Percentiles rank a stretch among this genome's conserved stretches.
Conservation (phyloP, 495 filamentous ascomycete species). For the Penicillium alfredii region DNA sequence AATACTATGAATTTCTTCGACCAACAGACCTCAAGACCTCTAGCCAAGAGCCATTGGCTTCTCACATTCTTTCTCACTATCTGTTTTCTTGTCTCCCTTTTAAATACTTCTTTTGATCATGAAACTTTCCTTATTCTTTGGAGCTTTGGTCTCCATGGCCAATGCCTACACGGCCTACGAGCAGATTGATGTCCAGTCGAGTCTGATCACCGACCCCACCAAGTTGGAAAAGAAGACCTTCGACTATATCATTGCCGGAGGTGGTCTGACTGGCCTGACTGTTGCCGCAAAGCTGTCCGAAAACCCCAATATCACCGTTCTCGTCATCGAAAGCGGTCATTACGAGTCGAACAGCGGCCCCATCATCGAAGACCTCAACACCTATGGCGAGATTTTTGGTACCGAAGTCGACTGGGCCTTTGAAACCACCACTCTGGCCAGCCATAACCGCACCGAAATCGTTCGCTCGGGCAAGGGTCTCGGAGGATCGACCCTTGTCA, state of each 20-base stretch:
- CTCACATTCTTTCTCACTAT: no score
- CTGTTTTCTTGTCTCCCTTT: no score
- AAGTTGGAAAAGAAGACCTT: no score
- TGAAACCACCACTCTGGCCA: constrained; percentile 10
- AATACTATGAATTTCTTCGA: no score
- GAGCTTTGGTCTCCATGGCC: no score
- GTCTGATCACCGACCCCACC: no score
- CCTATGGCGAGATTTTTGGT: constrained; percentile 31
- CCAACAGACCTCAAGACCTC: no score
- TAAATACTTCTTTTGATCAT: no score
- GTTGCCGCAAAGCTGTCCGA: constrained; percentile 40
- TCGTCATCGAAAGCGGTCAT: constrained; percentile 49
- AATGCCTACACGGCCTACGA: no score
- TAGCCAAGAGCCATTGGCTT: no score
- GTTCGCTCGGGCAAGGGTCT: constrained; percentile 26
- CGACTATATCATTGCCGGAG: constrained; percentile 34
- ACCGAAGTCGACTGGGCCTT: constrained; percentile 18
- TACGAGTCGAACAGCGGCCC: constrained; percentile 24
- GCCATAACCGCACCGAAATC: constrained; percentile 10
- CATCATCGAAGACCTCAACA: constrained; percentile 30
- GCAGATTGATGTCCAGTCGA: no score
- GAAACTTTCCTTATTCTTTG: no score
- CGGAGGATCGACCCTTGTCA: constrained; percentile 54
- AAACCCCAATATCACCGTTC: constrained; percentile 39
- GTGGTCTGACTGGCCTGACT: constrained; percentile 29